A percentile compares a stretch with the other conserved stretches of the same genome.
These are phyloP conservation scores for Pyracantha coccinea DNA, from an alignment of 331 rosid species.

Conservation along the genomic window DNA sequence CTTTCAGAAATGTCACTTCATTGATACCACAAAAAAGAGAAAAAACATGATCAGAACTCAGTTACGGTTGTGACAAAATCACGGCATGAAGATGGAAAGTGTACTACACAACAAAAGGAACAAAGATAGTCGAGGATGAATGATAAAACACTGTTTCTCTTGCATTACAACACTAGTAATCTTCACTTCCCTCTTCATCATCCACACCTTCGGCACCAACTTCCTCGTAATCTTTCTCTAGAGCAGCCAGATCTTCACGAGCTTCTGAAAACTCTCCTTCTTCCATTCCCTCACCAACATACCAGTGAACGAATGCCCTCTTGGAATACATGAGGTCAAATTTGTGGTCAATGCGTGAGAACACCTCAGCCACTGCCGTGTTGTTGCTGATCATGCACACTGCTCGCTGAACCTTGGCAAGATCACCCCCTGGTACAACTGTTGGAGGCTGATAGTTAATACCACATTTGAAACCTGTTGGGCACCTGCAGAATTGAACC, in stretches of 20 bases:
- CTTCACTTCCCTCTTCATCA: slow-evolving; percentile 84
- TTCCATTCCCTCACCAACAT: slow-evolving; percentile 98
- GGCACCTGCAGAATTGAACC: slow-evolving; percentile 62
- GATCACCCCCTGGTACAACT: slow-evolving; percentile 93
- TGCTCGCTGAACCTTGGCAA: slow-evolving; percentile 95
- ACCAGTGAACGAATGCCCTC: slow-evolving; percentile 99
- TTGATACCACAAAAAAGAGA: slow-evolving; percentile 6
- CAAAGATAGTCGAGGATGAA: slow-evolving; percentile 11
- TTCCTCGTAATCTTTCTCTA: slow-evolving; percentile 97
- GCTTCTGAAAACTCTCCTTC: slow-evolving; percentile 99
- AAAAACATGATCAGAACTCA: neutral
- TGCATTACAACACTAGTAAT: slow-evolving; percentile 31
- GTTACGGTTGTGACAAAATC: slow-evolving; percentile 11
- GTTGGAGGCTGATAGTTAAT: slow-evolving; percentile 99
- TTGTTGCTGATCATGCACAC: slow-evolving; percentile 99
- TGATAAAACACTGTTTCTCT: slow-evolving; percentile 17
- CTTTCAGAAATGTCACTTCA: slow-evolving; percentile 11
- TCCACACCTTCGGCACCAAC: slow-evolving; percentile 97
- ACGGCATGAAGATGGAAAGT: slow-evolving; percentile 5
- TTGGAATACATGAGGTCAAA: slow-evolving; percentile 97
- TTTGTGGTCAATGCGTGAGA: slow-evolving; percentile 97
- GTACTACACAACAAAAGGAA: slow-evolving; percentile 34
- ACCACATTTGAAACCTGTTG: slow-evolving; percentile 98
- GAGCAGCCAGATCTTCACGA: slow-evolving; percentile 98
- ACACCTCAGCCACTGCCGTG: slow-evolving; percentile 99